Evolutionary conservation across 2,329 filamentous ascomycete species (phyloP).

Genomic region (Aspergillus ibericus): DNA sequence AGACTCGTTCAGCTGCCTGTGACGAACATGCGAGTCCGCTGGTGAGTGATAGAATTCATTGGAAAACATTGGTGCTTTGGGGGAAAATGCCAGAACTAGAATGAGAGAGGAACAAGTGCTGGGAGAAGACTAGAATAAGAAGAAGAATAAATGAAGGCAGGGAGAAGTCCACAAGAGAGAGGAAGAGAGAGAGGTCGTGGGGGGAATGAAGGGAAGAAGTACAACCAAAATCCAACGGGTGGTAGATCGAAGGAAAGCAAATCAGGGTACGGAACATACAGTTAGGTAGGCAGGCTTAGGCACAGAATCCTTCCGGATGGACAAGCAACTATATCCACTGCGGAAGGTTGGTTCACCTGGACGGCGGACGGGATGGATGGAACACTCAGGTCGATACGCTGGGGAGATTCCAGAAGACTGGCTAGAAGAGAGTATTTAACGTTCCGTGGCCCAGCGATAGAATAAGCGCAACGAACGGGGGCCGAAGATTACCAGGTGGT

Average conservation of each 20-base stretch:
- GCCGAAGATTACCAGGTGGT: conserved; percentile 3
- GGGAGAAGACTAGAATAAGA: not conserved
- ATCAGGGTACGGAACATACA: conserved; percentile 6
- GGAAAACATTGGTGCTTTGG: conserved; percentile 2
- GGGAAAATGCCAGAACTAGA: not conserved
- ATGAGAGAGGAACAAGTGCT: not conserved
- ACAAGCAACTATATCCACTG: conserved; percentile 5
- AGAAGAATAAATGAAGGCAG: not conserved
- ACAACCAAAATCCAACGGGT: not conserved
- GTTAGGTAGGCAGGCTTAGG: conserved; percentile 4
- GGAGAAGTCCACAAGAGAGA: not conserved
- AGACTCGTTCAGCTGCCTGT: conserved; percentile 4
- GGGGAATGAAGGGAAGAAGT: not conserved
- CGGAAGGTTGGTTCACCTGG: not conserved
- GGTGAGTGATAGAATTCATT: conserved; percentile 7
- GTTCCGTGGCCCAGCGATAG: not conserved
- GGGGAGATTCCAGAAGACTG: not conserved
- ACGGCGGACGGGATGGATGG: not conserved
- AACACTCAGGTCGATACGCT: not conserved
- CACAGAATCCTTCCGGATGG: not conserved
- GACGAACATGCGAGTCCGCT: not conserved
- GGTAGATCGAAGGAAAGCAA: not conserved
- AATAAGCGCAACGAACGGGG: conserved; percentile 9
- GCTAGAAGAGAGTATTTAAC: conserved; percentile 9
- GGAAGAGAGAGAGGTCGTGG: not conserved